A percentile compares a stretch with the other conserved stretches of the same genome.
Conservation (phyloP, 257 asterid genomes). For the Solanum verrucosum region DNA sequence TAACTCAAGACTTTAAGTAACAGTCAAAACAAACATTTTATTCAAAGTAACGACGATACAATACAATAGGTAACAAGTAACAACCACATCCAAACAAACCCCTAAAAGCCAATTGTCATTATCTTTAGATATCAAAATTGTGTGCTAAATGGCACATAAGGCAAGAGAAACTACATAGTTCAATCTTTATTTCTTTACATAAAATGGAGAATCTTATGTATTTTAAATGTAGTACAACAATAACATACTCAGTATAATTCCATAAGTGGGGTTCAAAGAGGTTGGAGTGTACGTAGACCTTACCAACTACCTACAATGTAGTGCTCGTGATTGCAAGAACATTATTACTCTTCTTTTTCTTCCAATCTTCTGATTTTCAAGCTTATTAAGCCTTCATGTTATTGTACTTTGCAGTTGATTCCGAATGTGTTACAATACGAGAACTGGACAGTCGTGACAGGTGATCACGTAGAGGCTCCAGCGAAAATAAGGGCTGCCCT, state of each 20-base stretch:
- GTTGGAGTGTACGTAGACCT: not conserved
- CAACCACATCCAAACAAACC: not conserved
- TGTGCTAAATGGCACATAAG: not conserved
- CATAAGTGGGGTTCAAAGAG: not conserved
- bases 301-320: not conserved
- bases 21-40: not conserved
- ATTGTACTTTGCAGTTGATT: constrained; percentile 29
- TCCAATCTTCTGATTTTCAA: not conserved
- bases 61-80: not conserved
- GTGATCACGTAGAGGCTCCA: constrained; percentile 47
- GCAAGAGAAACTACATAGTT: not conserved
- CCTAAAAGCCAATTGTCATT: not conserved
- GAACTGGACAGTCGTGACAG: constrained; percentile 60
- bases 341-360: not conserved
- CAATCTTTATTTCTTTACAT: not conserved
- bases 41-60: not conserved
- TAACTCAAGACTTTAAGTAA: not conserved
- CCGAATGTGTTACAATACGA: constrained; percentile 50
- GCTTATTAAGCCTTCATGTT: not conserved
- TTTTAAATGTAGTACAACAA: not conserved
- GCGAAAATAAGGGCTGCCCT: constrained; percentile 20
- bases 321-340: not conserved
- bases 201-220: not conserved
- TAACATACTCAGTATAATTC: not conserved
- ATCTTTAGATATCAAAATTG: not conserved